These are phyloP conservation scores for Paratinospora sagittata DNA, from an alignment of 164 flowering plant species.

Conservation along the genomic window DNA sequence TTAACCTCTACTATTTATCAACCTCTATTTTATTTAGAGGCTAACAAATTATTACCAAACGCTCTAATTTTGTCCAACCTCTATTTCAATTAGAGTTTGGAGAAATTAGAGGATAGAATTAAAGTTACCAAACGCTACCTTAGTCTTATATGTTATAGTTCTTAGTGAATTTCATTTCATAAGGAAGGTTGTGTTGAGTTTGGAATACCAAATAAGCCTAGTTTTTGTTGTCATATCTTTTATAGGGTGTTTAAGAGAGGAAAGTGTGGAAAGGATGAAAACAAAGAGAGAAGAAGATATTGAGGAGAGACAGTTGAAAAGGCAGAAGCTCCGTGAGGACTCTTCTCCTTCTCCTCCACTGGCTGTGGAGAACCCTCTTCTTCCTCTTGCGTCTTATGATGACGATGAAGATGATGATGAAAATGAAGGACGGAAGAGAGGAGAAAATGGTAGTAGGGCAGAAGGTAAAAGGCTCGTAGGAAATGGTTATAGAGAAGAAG, in stretches of 20 bases:
- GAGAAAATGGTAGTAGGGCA: slow-evolving; percentile 3
- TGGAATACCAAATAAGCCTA: too few relatives aligned
- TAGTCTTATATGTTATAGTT: too few relatives aligned
- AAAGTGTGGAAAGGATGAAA: slow-evolving; percentile 29
- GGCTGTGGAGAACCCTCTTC: slow-evolving; percentile 51
- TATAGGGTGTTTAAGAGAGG: background rate
- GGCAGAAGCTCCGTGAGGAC: slow-evolving; percentile 32
- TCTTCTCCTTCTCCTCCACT: slow-evolving; percentile 27
- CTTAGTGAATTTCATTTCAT: too few relatives aligned
- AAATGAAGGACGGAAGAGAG: slow-evolving; percentile 19
- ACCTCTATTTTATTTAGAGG: too few relatives aligned
- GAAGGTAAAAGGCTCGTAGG: slow-evolving; percentile 1
- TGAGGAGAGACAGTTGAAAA: slow-evolving; percentile 35
- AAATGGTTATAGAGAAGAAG: slow-evolving; percentile 28
- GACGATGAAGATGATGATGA: slow-evolving; percentile 51
- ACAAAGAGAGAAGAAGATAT: slow-evolving; percentile 30
- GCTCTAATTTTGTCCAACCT: too few relatives aligned
- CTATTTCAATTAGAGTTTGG: too few relatives aligned
- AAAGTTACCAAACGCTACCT: too few relatives aligned
- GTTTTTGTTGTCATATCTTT: too few relatives aligned
- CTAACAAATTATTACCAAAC: too few relatives aligned
- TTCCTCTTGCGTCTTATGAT: slow-evolving; percentile 56
- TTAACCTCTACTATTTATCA: too few relatives aligned
- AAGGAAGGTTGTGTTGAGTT: too few relatives aligned
- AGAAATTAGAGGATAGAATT: too few relatives aligned